phyloP scores from a whole-genome alignment of 768 basidiomycete species.

The Dacryopinax spathularia region DNA sequence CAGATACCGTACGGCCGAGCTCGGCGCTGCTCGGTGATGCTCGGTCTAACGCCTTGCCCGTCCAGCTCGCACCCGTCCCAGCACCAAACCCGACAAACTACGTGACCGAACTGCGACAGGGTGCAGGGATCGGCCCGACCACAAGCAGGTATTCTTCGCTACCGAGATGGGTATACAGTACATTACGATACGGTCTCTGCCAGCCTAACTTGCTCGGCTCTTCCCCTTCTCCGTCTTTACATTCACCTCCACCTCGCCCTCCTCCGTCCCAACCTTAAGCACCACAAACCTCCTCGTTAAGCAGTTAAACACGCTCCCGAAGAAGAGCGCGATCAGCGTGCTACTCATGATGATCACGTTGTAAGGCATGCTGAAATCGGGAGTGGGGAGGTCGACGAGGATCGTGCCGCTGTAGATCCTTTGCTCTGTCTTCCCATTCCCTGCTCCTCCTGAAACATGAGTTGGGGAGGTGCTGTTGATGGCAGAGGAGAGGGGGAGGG shows the following conservation, averaged over 20 bases:
- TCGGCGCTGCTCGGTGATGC: neutral
- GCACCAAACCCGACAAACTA: too few species aligned
- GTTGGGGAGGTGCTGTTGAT: neutral
- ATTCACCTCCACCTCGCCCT: neutral
- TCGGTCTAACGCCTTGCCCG: too few species aligned
- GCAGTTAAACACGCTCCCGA: conserved; percentile 82
- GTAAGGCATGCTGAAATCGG: conserved; percentile 99
- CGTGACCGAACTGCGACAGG: too few species aligned
- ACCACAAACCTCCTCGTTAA: conserved; percentile 64
- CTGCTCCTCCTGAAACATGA: too few species aligned
- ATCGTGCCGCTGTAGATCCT: conserved; percentile 68
- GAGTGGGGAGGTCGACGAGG: conserved; percentile 88
- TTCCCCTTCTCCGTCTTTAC: too few species aligned
- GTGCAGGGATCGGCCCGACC: too few species aligned
- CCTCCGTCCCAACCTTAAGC: conserved; percentile 8
- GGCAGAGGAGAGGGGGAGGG: conserved; percentile 16
- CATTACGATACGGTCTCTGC: too few species aligned
- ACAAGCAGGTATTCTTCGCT: too few species aligned
- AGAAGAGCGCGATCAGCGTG: conserved; percentile 80
- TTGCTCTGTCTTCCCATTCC: conserved; percentile 8
- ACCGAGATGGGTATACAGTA: too few species aligned
- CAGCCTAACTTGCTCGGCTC: too few species aligned
- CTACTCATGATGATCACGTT: conserved; percentile 97
- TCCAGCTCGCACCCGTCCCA: too few species aligned
- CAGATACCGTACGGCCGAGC: too few species aligned